A percentile compares a stretch with the other conserved stretches of the same genome.
Evolutionary conservation across 352 stramenopile genomes (phyloP).

Genomic region (Phytophthora sansomeana): DNA sequence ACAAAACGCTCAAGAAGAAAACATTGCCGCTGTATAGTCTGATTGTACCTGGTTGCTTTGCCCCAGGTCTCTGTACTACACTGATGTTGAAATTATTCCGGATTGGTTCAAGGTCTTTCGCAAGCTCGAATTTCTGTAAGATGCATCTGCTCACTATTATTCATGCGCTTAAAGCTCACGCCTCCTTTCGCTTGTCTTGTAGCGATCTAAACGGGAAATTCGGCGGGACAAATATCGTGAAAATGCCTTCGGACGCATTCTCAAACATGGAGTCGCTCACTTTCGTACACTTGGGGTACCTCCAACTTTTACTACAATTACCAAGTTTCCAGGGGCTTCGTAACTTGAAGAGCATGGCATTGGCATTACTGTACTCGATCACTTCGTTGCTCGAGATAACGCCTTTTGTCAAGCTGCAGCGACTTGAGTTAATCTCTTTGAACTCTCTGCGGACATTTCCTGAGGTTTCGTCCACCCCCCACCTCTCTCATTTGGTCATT

Average conservation of each 20-base stretch:
- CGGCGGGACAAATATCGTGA: constrained; percentile 8
- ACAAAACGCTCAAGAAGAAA: not conserved
- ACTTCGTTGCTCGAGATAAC: constrained; percentile 21
- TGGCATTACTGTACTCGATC: constrained; percentile 5
- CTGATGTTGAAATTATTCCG: constrained; percentile 22
- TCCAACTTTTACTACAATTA: constrained; percentile 15
- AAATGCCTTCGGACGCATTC: constrained; percentile 14
- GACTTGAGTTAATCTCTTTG: constrained; percentile 3
- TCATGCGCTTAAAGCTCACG: not conserved
- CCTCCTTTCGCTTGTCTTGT: constrained; percentile 15
- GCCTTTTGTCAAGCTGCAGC: constrained; percentile 13
- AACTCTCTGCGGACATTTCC: constrained; percentile 13
- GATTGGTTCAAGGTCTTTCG: constrained; percentile 21
- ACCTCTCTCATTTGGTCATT: not conserved
- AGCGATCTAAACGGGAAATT: constrained; percentile 15
- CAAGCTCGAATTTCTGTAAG: constrained; percentile 41
- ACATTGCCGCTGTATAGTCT: not conserved
- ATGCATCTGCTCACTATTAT: not conserved
- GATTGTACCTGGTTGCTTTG: not conserved
- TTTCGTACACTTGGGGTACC: constrained; percentile 37
- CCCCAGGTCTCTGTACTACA: constrained; percentile 26
- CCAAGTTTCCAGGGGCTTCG: constrained; percentile 28
- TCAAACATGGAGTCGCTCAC: constrained; percentile 36
- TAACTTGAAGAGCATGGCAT: constrained; percentile 34
- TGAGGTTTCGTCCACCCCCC: constrained; percentile 6